These are phyloP conservation scores for Mucuna pruriens DNA, from an alignment of 306 rosid species.

Conservation along the genomic window DNA sequence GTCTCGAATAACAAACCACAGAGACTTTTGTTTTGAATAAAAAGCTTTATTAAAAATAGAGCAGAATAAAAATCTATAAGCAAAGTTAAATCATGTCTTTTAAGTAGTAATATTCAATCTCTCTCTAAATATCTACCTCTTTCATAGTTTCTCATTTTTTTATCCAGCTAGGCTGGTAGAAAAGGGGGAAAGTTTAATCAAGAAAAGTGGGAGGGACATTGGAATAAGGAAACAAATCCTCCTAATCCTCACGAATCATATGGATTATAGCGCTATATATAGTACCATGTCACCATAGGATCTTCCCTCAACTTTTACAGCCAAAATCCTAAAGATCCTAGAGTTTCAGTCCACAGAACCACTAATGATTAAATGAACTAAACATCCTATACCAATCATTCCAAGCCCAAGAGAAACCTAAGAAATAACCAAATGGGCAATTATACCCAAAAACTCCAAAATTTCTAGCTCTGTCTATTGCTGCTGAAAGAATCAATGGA, in stretches of 20 bases:
- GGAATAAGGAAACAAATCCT: not conserved
- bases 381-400: not conserved
- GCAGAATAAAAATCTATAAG: not conserved
- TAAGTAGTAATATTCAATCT: not conserved
- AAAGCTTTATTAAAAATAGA: not conserved
- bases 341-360: not conserved
- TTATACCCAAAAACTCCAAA: not conserved
- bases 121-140: not conserved
- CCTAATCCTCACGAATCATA: not conserved
- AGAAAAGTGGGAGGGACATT: not conserved
- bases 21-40: not conserved
- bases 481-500: not conserved
- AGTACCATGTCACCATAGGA: not conserved
- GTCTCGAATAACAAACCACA: not conserved
- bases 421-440: not conserved
- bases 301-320: not conserved
- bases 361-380: not conserved
- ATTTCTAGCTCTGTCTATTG: not conserved
- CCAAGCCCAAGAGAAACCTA: not conserved
- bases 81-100: not conserved
- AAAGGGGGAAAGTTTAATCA: not conserved
- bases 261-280: not conserved
- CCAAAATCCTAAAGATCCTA: not conserved
- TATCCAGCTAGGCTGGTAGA: not conserved
- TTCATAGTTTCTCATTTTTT: not conserved